Conservation (phyloP, 257 asterid species). For the Voacanga thouarsii region DNA sequence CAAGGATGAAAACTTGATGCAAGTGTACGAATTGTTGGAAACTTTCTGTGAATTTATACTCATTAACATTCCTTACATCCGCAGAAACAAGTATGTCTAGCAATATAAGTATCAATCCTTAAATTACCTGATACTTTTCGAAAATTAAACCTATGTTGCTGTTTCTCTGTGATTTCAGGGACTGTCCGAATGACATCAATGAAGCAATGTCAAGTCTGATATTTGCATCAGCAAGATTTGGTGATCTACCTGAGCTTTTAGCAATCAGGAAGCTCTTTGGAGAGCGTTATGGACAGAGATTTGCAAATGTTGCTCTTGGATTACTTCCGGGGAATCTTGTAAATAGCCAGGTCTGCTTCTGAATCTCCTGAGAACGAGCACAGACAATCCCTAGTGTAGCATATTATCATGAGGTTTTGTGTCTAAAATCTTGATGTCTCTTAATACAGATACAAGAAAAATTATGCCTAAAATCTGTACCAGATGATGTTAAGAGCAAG, state of each 20-base stretch:
- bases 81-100: conserved; percentile 49
- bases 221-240: conserved; percentile 78
- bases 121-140: background rate
- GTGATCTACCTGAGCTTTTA: conserved; percentile 70
- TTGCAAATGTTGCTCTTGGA: conserved; percentile 49
- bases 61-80: conserved; percentile 52
- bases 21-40: conserved; percentile 59
- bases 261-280: conserved; percentile 53
- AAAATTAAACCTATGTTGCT: background rate
- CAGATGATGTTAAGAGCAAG: conserved; percentile 55
- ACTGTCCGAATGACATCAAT: conserved; percentile 69
- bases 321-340: conserved; percentile 71
- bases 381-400: background rate
- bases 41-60: conserved; percentile 56
- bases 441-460: conserved; percentile 48
- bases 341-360: conserved; percentile 46
- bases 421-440: background rate
- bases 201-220: conserved; percentile 71
- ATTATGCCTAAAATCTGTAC: conserved; percentile 30
- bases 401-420: background rate
- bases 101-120: background rate
- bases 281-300: conserved; percentile 57
- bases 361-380: background rate
- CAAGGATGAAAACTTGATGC: conserved; percentile 47
- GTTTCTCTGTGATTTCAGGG: conserved; percentile 35